Base-by-base conservation (phyloP, 2,329 filamentous ascomycete genomes). In the Ceratocystis diversiconidia region DNA sequence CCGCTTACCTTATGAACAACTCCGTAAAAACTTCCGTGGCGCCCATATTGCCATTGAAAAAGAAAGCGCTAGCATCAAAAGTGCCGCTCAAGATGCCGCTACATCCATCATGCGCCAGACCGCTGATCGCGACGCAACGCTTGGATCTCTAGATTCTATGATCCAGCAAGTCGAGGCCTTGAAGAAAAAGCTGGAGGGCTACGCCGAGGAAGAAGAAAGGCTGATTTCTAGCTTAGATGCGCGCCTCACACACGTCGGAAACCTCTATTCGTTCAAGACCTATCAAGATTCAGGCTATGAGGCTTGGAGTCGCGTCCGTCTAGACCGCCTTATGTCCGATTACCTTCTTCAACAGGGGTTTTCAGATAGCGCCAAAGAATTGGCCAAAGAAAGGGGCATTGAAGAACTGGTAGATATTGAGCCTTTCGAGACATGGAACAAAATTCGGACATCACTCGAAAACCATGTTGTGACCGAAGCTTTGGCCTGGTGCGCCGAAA, bases 271-370 rank as follows among this genome's bases (percentile, higher is more conserved):
- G 57, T 89, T 97, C 71, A 83, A 87, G 66, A 89, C 85, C 68
- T 79, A 96, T 68, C 88, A 90, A 63, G 94, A 99, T 73, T 90
- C 95, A 70, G 90, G 90, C 72, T 99, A 97, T 76, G 92, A 97
- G 72, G 79, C 83, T 66, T 99, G 94, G 94, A 90, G 88, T 68
- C 84, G 89, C 65, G 84, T 84, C 48, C 81, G 94, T 25, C 79
- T 99, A 57, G 88, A 96, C 75, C 81, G 94, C 19, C 77, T 97
- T 66, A 76, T 99, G 61, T 89, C 95, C n/a, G 94, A 99, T 73
- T 95, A 96, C 74, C 80, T 99, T 70, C 78, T 97, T 61, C 83
- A 94, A 7, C 86, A 87, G 68, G 92, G 92, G 2, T 96, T 92
- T 72, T 83, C 83, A 19, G 83, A 88, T 25, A 94, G 86, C 70